phyloP scores from a whole-genome alignment of 2,329 filamentous ascomycete species.

The Neonectria sp. region DNA sequence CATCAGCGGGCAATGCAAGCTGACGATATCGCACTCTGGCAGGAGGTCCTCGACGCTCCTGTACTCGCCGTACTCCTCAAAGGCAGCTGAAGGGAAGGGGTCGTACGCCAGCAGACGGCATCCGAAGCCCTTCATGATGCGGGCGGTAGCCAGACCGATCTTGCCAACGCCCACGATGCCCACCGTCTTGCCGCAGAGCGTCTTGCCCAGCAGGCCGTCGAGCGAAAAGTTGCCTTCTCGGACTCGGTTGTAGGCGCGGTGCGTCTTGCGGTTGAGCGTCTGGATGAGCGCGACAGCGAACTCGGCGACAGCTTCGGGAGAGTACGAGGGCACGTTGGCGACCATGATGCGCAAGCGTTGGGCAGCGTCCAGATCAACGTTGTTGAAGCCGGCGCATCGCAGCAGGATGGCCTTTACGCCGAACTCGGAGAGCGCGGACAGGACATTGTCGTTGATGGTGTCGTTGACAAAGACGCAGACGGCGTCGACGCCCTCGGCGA shows the following conservation, averaged over 20 bases:
- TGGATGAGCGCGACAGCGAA: constrained; percentile 78
- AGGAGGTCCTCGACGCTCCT: constrained; percentile 69
- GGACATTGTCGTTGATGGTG: constrained; percentile 64
- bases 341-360: constrained; percentile 70
- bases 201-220: constrained; percentile 74
- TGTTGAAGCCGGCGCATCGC: constrained; percentile 79
- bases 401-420: constrained; percentile 74
- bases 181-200: constrained; percentile 75
- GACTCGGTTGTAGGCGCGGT: constrained; percentile 78
- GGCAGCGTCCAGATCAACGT: constrained; percentile 73
- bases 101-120: constrained; percentile 75
- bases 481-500: constrained; percentile 68
- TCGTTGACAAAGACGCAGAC: constrained; percentile 81
- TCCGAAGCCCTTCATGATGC: constrained; percentile 76
- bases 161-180: constrained; percentile 76
- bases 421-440: constrained; percentile 62
- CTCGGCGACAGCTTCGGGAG: constrained; percentile 79
- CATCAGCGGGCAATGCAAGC: constrained; percentile 76
- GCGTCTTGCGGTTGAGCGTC: constrained; percentile 77
- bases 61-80: constrained; percentile 67
- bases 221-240: constrained; percentile 79
- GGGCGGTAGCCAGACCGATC: constrained; percentile 74
- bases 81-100: constrained; percentile 65
- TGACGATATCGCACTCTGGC: constrained; percentile 71
- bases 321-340: constrained; percentile 78